phyloP scores from a whole-genome alignment of 1,284 basidiomycete genomes.

The Ustanciosporium gigantosporum region DNA sequence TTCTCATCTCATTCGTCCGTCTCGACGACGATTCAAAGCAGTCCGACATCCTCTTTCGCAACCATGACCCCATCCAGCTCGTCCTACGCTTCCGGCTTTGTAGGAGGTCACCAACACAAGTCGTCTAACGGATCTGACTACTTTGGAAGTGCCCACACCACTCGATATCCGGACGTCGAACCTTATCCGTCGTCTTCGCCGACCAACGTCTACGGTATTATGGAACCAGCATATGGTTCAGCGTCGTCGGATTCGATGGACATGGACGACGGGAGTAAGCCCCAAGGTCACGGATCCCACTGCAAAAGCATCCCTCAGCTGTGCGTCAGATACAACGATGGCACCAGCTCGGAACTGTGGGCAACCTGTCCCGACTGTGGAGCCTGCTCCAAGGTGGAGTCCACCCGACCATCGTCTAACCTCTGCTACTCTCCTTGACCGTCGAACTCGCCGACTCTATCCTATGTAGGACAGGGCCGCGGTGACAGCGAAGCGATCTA shows the following conservation, averaged over 20 bases:
- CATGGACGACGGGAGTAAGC: constrained; percentile 13
- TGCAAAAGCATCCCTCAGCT: constrained; percentile 53
- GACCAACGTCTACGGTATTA: constrained; percentile 17
- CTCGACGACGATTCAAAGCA: background rate
- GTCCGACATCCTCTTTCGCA: background rate
- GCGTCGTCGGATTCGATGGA: constrained; percentile 22
- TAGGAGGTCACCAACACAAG: constrained; percentile 14
- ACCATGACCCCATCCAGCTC: background rate
- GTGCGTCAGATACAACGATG: constrained; percentile 42
- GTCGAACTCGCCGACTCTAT: constrained; percentile 6
- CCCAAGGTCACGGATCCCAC: constrained; percentile 28
- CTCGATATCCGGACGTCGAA: constrained; percentile 17
- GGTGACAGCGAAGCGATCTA: no score
- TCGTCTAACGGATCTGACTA: constrained; percentile 18
- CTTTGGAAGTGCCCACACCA: constrained; percentile 7
- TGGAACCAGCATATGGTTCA: constrained; percentile 16
- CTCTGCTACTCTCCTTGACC: constrained; percentile 37
- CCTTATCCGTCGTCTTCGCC: constrained; percentile 24
- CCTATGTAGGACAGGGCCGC: no score
- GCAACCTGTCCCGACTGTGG: constrained; percentile 46
- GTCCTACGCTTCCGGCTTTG: constrained; percentile 2
- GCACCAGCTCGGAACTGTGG: constrained; percentile 44
- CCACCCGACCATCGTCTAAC: constrained; percentile 7
- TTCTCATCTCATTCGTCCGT: constrained; percentile 1
- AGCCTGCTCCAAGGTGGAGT: constrained; percentile 29